These are phyloP conservation scores for Dactylellina sp. DNA, from an alignment of 2,329 filamentous ascomycete genomes.

Conservation along the genomic window DNA sequence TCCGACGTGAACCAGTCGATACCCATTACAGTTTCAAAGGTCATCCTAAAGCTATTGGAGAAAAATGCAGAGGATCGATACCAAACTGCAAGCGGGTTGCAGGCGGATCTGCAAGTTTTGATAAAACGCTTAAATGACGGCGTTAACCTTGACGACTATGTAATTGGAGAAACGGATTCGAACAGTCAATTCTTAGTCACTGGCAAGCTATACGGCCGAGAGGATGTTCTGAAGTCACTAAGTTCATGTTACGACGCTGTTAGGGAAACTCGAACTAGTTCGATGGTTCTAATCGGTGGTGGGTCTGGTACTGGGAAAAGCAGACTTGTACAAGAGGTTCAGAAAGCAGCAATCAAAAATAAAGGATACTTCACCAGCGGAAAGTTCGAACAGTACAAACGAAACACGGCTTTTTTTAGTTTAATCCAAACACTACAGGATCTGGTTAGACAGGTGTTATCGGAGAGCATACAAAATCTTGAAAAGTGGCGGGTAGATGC, in stretches of 20 bases:
- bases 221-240: conserved; percentile 57
- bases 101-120: conserved; percentile 60
- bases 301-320: conserved; percentile 60
- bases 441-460: conserved; percentile 60
- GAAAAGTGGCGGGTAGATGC: conserved; percentile 60
- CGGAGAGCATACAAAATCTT: conserved; percentile 60
- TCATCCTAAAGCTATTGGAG: conserved; percentile 60
- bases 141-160: conserved; percentile 58
- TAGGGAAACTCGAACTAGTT: conserved; percentile 55
- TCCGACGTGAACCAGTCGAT: conserved; percentile 60
- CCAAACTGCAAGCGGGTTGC: conserved; percentile 60
- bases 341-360: conserved; percentile 60
- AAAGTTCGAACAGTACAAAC: conserved; percentile 61
- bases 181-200: conserved; percentile 60
- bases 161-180: conserved; percentile 60
- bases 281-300: conserved; percentile 60
- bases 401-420: conserved; percentile 60
- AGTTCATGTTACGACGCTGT: conserved; percentile 39
- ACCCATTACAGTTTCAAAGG: conserved; percentile 58
- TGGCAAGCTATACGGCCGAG: conserved; percentile 60
- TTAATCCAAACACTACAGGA: conserved; percentile 61
- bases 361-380: conserved; percentile 60
- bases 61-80: conserved; percentile 61
- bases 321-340: conserved; percentile 60
- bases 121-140: conserved; percentile 58